Base-by-base conservation (phyloP, 306 rosid genomes). In the Cucurbita moschata region DNA sequence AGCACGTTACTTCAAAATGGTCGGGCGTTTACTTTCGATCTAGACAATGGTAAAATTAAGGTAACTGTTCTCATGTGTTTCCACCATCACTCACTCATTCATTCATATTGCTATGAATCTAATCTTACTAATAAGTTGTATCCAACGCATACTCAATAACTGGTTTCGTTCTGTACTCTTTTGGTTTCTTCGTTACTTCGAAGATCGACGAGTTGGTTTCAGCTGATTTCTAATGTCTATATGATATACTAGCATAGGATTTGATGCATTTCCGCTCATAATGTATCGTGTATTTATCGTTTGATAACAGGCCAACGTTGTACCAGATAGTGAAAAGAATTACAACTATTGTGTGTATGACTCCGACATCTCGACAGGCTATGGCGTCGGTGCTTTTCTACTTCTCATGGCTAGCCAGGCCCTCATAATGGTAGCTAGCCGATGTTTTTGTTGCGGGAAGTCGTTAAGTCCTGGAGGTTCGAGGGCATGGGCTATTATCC, bases 381-480 rank as follows among this genome's bases (percentile, higher is more conserved):
- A 76, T 5, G 99, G 99, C n/a, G 97, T 88, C 12, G 99, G 97
- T 71, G 95, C 99, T 74, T 89, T 95, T 77, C 81, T 95, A 71
- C 88, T 91, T 82, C 91, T 91, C 77, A 3, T 95, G 92, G 78
- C 79, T 21, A 80, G 96, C 79, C 97, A 95, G 80, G 54, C 81
- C 76, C 42, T 88, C 69, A 74, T 95, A 77, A 95, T 95, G 99
- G 94, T 67, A 50, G 92, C 91, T 74, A 91, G 99, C 79, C 91
- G 96, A 76, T 95, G 97, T 89, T 95, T 95, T 86, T 95, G 99
- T 55, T 91, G 96, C 1, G 97, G 99, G 40, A 89, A 95, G 83
- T 75, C 99, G 70, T 87, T 95, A 75, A 86, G 74, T 75, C 96
- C 99, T 0, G 92, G 96, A 62, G 92, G 99, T 43, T 86, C 99